phyloP scores from a whole-genome alignment of 208 protist species.

The Trypanosoma mega region DNA sequence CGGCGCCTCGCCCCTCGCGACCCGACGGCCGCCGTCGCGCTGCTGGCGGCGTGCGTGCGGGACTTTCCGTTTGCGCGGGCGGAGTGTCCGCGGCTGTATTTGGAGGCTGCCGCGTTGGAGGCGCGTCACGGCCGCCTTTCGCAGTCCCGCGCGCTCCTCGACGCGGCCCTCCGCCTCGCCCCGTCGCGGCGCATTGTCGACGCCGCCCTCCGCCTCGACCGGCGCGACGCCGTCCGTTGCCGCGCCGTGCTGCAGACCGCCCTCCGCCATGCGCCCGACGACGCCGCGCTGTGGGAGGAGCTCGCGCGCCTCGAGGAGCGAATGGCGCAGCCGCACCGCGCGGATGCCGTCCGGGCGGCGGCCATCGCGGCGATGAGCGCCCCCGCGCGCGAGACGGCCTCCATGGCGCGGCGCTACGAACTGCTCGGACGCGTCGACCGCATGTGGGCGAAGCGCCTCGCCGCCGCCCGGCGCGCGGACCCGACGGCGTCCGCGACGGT shows the following conservation, averaged over 20 bases:
- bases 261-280: slow-evolving; percentile 59
- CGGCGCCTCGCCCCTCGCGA: slow-evolving; percentile 32
- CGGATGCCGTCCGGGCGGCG: slow-evolving; percentile 53
- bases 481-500: slow-evolving; percentile 30
- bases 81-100: slow-evolving; percentile 66
- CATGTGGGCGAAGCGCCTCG: slow-evolving; percentile 64
- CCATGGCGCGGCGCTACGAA: slow-evolving; percentile 69
- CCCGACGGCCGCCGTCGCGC: slow-evolving; percentile 38
- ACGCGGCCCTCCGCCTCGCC: slow-evolving; percentile 52
- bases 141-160: slow-evolving; percentile 63
- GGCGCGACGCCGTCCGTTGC: slow-evolving; percentile 28
- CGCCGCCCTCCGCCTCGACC: slow-evolving; percentile 53
- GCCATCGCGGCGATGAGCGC: slow-evolving; percentile 52
- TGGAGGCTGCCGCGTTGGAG: slow-evolving; percentile 77
- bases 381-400: slow-evolving; percentile 35
- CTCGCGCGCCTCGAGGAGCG: slow-evolving; percentile 81
- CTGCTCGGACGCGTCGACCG: slow-evolving; percentile 64
- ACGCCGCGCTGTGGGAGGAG: slow-evolving; percentile 60
- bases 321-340: slow-evolving; percentile 45
- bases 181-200: slow-evolving; percentile 33
- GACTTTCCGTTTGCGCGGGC: slow-evolving; percentile 70
- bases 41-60: slow-evolving; percentile 57
- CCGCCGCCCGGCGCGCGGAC: slow-evolving; percentile 30
- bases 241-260: slow-evolving; percentile 48
- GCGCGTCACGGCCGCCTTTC: slow-evolving; percentile 46